Percentiles rank a stretch among this genome's conserved stretches.
phyloP scores from a whole-genome alignment of 2,329 filamentous ascomycete species.

The Gnomoniopsis smithogilvyi region DNA sequence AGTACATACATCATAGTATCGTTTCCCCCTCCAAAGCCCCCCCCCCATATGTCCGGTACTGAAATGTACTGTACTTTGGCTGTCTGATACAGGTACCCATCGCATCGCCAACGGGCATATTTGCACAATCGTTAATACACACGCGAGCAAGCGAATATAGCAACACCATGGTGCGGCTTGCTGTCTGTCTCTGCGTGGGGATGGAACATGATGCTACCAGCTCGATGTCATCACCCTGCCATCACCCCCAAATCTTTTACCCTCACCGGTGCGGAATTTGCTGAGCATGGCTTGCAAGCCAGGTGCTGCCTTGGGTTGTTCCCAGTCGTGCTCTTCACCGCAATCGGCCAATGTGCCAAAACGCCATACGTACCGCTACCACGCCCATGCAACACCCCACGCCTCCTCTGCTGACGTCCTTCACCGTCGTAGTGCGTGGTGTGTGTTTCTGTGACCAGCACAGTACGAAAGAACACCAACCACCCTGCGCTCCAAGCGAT shows the following conservation, averaged over 20 bases:
- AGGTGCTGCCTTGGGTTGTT: not conserved
- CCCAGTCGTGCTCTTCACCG: not conserved
- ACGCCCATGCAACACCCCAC: not conserved
- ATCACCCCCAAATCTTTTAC: not conserved
- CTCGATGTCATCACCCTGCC: not conserved
- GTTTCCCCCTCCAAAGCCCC: no score
- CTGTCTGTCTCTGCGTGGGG: no score
- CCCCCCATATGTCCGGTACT: no score
- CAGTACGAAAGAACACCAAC: not conserved
- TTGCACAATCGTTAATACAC: no score
- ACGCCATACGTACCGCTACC: not conserved
- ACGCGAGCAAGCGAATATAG: no score
- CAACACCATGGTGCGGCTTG: no score
- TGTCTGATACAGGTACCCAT: no score
- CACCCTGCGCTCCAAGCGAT: slow-evolving; percentile 8
- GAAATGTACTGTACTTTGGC: no score
- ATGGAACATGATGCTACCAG: no score
- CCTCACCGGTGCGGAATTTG: not conserved
- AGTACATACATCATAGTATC: no score
- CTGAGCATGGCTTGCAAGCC: not conserved
- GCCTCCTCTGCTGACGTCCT: slow-evolving; percentile 15
- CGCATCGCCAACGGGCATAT: no score
- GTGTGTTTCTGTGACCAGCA: not conserved
- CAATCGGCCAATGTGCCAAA: slow-evolving; percentile 6
- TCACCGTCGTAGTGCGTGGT: slow-evolving; percentile 10